Base-by-base conservation (phyloP, 176 grass and related monocot species). In the Eleusine coracana region DNA sequence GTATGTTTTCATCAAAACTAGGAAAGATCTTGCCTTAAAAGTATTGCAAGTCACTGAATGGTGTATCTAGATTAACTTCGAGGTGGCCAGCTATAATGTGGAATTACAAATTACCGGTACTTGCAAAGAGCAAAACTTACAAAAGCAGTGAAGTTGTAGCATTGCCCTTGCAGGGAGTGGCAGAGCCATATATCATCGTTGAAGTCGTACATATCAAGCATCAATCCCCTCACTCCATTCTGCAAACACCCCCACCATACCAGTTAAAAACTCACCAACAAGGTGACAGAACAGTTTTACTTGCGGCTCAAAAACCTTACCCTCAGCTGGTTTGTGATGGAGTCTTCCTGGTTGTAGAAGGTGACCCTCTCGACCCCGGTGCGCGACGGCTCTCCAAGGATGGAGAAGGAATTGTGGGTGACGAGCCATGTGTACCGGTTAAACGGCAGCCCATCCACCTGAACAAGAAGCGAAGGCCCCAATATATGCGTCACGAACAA, bases 201-300 rank as follows among this genome's bases (percentile, higher is more conserved):
- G 50, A 95, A 98, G 81, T 98, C 96, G 65, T 98, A 98, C 92
- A 98, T 98, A 75, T 98, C 92, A 59, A 98, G 87, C 92, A 98
- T 98, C 77, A 98, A 84, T 15, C 96, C 91, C 87, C 92, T 90
- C 41, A 95, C 79, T 13, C 92, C 96, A 80, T 98, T 98, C 92
- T 98, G 78, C 74, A 84, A 23, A 60, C 41, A 83, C 50, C 71
- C n/a, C 12, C 46, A 38, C 34, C 25, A 63, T 28, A 63, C 10
- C 25, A 63, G 11, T 63, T 63, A 63, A 63, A 27, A 63, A 28
- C 60, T 29, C 25, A 3, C 25, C 23, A 63, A 29, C 60, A 63
- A 63, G 25, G 60, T 25, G 29, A 63, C 25, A 14, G 10, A 14
- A 28, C 60, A 63, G 18, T 63, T 63, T 63, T 63, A 25, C 23